Evolutionary conservation across 441 rosid genomes (phyloP), one percentile per base, ranked within the genome.

Genomic region (Jatropha podagrica): DNA sequence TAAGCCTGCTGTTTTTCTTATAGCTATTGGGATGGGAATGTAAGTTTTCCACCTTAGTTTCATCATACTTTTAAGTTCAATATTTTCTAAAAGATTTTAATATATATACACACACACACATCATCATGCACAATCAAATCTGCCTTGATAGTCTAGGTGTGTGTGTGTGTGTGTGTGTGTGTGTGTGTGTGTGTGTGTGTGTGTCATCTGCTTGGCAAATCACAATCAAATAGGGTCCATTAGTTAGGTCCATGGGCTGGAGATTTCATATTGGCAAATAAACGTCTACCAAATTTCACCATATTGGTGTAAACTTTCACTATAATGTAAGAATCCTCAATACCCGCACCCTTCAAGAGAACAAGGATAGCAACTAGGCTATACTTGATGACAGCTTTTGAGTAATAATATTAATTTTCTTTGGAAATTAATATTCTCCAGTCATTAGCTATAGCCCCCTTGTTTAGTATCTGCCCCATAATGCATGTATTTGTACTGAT

Each of bases 21-120:
- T 88, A 48, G 98, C 99, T 4, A 82, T 93, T 82, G 94, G 89
- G 44, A 85, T 89, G 85, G 99, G 96, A 84, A 85, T 69, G 98
- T 93, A 90, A 61, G 92, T 76, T 81, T 84, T 78, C 72, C 55
- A 67, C 68, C 71, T 77, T 65, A 73, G 11, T 73, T 40, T 68
- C 58, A 40, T 69, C 17, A 37, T 55, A 37, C 60, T 74, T 46
- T 0, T 13, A 3, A 68, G 44, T 65, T 11, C 6, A 44, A 2
- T 7, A 17, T 44, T 7, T 13, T 20, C 10, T 73, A 54, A 56
- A 18, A 37, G 10, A 41, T 40, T 46, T 18, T 51, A 14, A 0
- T 61, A 12, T 44, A 11, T 23, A 23, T 23, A 23, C 23, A 23
- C 23, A 23, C 23, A 23, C 23, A 23, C 23, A 23, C 23, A 23